These are phyloP conservation scores for Fusarium sulawesiense DNA, from an alignment of 2,329 filamentous ascomycete genomes.

Conservation along the genomic window DNA sequence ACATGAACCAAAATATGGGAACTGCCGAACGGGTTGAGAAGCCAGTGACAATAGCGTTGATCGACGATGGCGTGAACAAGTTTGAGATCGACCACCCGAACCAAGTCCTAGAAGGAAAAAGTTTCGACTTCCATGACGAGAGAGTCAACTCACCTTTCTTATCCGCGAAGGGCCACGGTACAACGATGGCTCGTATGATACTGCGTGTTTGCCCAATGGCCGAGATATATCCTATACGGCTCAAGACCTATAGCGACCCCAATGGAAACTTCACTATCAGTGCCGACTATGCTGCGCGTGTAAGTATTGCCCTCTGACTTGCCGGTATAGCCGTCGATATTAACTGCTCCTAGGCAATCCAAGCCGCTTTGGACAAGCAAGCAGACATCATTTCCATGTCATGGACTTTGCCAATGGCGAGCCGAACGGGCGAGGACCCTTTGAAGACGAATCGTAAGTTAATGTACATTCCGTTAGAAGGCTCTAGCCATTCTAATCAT, in stretches of 20 bases:
- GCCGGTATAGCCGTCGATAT: no score
- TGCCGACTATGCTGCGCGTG: background rate
- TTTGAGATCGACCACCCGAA: background rate
- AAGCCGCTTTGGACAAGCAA: background rate
- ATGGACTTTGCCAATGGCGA: background rate
- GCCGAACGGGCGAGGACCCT: background rate
- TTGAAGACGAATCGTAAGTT: no score
- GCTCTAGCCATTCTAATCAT: no score
- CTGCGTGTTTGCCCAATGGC: constrained; percentile 3
- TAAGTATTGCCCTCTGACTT: background rate
- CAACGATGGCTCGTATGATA: background rate
- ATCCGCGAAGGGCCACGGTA: background rate
- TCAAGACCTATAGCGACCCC: background rate
- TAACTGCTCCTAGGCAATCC: background rate
- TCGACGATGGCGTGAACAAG: constrained; percentile 5
- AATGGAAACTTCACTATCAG: background rate
- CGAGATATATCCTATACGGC: background rate
- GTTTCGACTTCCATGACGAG: background rate
- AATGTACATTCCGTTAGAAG: rapidly evolving
- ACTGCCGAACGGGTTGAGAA: background rate
- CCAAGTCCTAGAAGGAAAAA: background rate
- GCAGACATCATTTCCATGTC: constrained; percentile 6
- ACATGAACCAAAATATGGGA: background rate
- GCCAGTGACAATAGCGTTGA: background rate
- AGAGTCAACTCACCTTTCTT: background rate